Evolutionary conservation across 352 stramenopile genomes (phyloP), one percentile per base, ranked within the genome.

Genomic region (Chrysophaeum taylorii): DNA sequence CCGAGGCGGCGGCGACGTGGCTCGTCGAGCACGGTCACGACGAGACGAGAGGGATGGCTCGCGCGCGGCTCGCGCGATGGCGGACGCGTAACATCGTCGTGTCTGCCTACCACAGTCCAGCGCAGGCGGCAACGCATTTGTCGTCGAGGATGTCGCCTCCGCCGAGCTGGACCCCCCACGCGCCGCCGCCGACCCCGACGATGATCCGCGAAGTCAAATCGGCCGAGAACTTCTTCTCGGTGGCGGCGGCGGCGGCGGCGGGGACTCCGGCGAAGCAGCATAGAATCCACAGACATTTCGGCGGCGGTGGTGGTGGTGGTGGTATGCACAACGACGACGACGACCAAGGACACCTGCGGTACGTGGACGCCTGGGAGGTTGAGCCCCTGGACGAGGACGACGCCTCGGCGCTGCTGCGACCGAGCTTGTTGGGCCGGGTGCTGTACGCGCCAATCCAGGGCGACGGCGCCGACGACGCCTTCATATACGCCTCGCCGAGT

Each of bases 21-120:
- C 57, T 66, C 57, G 57, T 45, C 12, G 33, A 66, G 1, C 57
- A 66, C 36, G 57, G 33, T 15, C 57, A 66, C 57, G 57, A 41
- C 33, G 18, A 2, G 31, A 14, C 23, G 33, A 1, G 2, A 15
- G 57, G 16, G 2, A 18, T 9, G 18, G 57, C 57, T 5, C 33
- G 7, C 2, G 12, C 12, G 12, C 9, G 36, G 5, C 36, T 66
- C 31, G 33, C 41, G 12, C 33, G 15, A 16, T 66, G 57, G 57
- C 9, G 45, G 33, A 5, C 29, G 7, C 2, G 7, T 18, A 31
- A n/a, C 33, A 43, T 66, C n/a, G 33, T 66, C 35, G n/a, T n/a
- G n/a, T n/a, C n/a, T n/a, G n/a, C n/a, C n/a, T n/a, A n/a, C n/a
- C n/a, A n/a, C n/a, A n/a, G n/a, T n/a, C n/a, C n/a, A n/a, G n/a